These are phyloP conservation scores for Marvania coccoides DNA, from an alignment of 139 green algal species.

Conservation along the genomic window DNA sequence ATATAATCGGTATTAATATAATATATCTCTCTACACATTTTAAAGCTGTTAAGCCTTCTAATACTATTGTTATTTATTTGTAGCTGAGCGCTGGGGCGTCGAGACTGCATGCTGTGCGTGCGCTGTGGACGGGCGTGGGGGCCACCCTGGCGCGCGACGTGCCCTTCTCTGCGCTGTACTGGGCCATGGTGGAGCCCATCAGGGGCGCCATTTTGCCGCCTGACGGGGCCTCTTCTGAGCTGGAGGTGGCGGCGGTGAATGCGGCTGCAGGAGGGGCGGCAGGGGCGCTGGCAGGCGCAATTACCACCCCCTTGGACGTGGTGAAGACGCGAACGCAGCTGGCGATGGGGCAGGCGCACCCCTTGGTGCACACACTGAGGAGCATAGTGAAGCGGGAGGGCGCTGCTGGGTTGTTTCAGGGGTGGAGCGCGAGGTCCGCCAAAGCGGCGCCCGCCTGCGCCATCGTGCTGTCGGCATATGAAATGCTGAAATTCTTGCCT, in stretches of 20 bases:
- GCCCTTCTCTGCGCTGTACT: slow-evolving; percentile 93
- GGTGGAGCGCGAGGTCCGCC: slow-evolving; percentile 55
- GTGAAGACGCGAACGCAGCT: slow-evolving; percentile 88
- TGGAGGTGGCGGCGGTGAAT: slow-evolving; percentile 51
- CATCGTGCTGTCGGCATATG: slow-evolving; percentile 83
- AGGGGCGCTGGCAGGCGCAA: slow-evolving; percentile 63
- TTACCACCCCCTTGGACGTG: slow-evolving; percentile 95
- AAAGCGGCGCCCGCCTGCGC: slow-evolving; percentile 78
- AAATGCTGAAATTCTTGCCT: slow-evolving; percentile 71
- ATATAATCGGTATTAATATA: no score
- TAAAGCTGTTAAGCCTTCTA: no score
- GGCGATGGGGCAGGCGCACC: neutral
- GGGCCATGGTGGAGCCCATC: slow-evolving; percentile 80
- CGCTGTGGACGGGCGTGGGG: slow-evolving; percentile 67
- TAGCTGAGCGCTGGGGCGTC: neutral
- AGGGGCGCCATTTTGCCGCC: slow-evolving; percentile 30
- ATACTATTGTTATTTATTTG: no score
- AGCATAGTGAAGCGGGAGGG: slow-evolving; percentile 46
- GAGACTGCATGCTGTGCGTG: neutral
- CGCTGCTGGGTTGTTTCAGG: slow-evolving; percentile 63
- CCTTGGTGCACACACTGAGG: slow-evolving; percentile 26
- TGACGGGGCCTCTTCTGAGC: neutral
- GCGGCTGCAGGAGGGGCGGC: slow-evolving; percentile 52
- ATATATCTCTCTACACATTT: no score
- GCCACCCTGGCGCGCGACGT: slow-evolving; percentile 85